A percentile compares a stretch with the other conserved stretches of the same genome.
Conservation (phyloP, 1,284 basidiomycete species). For the Fistulinella staudtii region DNA sequence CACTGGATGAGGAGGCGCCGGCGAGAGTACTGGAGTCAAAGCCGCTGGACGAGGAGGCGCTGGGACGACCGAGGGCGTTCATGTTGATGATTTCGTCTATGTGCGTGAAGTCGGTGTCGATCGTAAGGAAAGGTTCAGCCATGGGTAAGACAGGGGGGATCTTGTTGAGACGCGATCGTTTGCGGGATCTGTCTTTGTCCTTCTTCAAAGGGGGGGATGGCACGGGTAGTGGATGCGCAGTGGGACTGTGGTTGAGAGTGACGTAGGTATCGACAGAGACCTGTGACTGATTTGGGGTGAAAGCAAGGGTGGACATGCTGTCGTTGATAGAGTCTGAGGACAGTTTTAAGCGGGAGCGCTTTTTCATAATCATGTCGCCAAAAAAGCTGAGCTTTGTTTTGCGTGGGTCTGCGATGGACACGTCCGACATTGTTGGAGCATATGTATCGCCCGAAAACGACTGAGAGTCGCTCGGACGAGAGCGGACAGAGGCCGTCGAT, state of each 20-base stretch:
- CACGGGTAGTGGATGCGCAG: conserved; percentile 16
- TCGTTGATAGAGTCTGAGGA: conserved; percentile 27
- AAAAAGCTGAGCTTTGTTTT: conserved; percentile 34
- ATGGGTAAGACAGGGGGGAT: conserved; percentile 16
- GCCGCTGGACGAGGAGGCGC: conserved; percentile 15
- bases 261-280: conserved; percentile 24
- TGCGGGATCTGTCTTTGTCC: conserved; percentile 20
- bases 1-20: conserved; percentile 15
- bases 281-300: conserved; percentile 22
- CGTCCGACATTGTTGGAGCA: conserved; percentile 30
- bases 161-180: conserved; percentile 21
- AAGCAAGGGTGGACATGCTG: conserved; percentile 12
- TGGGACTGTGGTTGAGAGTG: conserved; percentile 8
- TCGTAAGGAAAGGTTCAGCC: conserved; percentile 30
- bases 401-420: conserved; percentile 27
- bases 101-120: conserved; percentile 76
- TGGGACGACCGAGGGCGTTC: conserved; percentile 1
- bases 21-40: conserved; percentile 14
- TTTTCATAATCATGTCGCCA: conserved; percentile 31
- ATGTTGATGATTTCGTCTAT: conserved; percentile 84
- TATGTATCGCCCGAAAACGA: conserved; percentile 32
- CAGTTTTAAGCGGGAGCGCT: conserved; percentile 33
- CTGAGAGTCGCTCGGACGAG: conserved; percentile 40
- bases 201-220: conserved; percentile 31
- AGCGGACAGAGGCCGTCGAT: conserved; percentile 30